Evolutionary conservation across 2,329 filamentous ascomycete genomes (phyloP), one percentile per base, ranked within the genome.

Genomic region (Neodidymelliopsis sp.): DNA sequence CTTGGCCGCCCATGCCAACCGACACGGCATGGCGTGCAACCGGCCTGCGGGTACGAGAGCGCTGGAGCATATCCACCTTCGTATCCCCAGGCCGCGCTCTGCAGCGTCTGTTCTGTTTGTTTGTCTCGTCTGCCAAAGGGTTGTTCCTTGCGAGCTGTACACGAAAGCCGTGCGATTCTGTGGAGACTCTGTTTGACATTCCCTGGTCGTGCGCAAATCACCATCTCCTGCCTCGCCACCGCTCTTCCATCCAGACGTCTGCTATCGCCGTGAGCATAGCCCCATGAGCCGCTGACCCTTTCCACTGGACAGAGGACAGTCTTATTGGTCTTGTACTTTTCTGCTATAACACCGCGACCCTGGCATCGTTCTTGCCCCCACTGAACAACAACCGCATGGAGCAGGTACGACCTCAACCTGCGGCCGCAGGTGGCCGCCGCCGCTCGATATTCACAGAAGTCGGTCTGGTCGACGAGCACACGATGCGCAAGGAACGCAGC

Each of bases 371-470:
- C 35, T 35, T 46, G 35, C 41, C 30, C 37, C 36, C 31, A 40
- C 35, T 19, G 8, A 12, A 41, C 22, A 18, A n/a, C 42, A 39
- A 71, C n/a, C n/a, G n/a, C n/a, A n/a, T 71, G 68, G 64, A 69
- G 38, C 60, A 46, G 47, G 57, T 62, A 29, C 62, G 46, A 57
- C 56, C 59, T 19, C 61, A 66, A 50, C 56, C 65, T 46, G 59
- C 59, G n/a, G 29, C 43, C n/a, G 42, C 49, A 25, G 34, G 57
- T 30, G 51, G 48, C 30, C 64, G 65, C 10, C 63, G 69, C 36
- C 65, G 65, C 46, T 72, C 69, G 7, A 61, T 72, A 30, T 73
- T 73, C 44, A 60, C 63, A 43, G 69, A 73, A 52, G 70, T 73
- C 22, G 70, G 70, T n/a, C 36, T 73, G 41, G 62, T 71, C 25